Base-by-base conservation (phyloP, 2,329 filamentous ascomycete species). In the Fusarium fujikuroi region DNA sequence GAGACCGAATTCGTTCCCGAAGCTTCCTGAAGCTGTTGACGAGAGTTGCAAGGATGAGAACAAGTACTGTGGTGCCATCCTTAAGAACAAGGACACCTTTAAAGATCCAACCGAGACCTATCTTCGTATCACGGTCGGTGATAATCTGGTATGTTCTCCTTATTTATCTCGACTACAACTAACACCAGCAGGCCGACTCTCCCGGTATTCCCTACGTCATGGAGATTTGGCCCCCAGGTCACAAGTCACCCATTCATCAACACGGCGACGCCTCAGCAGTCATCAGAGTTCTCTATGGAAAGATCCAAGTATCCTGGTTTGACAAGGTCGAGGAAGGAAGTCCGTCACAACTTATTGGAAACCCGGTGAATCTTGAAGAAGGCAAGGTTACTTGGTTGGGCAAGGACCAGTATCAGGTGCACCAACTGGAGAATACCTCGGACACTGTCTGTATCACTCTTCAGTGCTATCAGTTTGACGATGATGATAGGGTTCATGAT, bases 61-160 rank as follows among this genome's bases (percentile, higher is more conserved):
- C 0, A 56, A 56, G 21, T 14, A 14, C 21, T 56, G 52, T 0
- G 36, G 52, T 0, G 5, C 0, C 7, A 56, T 56, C 1, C 52
- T 56, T 0, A 16, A 54, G 10, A 0, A 0, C 5, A 56, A 42
- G 19, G 0, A 56, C 6, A 42, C 25, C 0, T 56, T 56, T 15
- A 1, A 1, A 28, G 52, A 40, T 4, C n/a, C n/a, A 11, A 18
- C 18, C 0, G 52, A 56, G 37, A 56, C 52, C 2, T 56, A 56
- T 19, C 37, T 56, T 28, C 52, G 52, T 6, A 43, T 56, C 21
- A 56, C 52, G 0, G 0, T 56, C 3, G 52, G 52, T 0, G 52
- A 56, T 43, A 56, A 56, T 2, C 25, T 56, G 21, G 52, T 42
- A 42, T 23, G 36, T 30, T 3, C 19, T 3, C 11, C 2, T 2